A percentile compares a stretch with the other conserved stretches of the same genome.
Evolutionary conservation across 495 filamentous ascomycete genomes (phyloP).

Genomic region (Daldinia decipiens): DNA sequence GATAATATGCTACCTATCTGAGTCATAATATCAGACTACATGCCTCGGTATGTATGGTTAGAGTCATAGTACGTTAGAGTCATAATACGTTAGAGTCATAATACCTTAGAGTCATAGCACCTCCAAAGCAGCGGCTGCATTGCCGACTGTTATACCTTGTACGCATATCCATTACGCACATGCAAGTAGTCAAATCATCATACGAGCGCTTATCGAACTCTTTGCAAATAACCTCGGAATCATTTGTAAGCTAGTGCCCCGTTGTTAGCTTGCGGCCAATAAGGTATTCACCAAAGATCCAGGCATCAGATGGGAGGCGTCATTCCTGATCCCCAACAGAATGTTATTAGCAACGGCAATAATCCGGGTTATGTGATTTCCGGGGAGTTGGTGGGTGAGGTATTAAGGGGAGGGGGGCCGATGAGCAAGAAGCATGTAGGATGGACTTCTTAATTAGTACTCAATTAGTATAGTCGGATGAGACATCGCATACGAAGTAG

Average conservation of each 20-base stretch:
- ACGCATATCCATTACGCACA: not conserved
- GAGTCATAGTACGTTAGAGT: not conserved
- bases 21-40: not conserved
- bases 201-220: not conserved
- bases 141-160: not conserved
- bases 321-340: not conserved
- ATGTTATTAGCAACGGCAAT: not conserved
- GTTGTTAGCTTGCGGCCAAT: not conserved
- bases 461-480: not conserved
- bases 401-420: not conserved
- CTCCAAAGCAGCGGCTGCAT: not conserved
- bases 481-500: not conserved
- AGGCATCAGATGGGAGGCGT: not conserved
- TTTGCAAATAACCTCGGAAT: not conserved
- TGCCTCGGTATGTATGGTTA: not conserved
- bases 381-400: not conserved
- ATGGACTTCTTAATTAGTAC: not conserved
- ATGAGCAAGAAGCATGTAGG: not conserved
- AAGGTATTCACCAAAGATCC: not conserved
- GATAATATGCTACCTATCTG: not conserved
- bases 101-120: not conserved
- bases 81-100: not conserved
- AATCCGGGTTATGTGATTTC: not conserved
- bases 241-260: not conserved
- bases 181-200: not conserved